phyloP scores from a whole-genome alignment of 2,329 filamentous ascomycete species.

The Penicillium hordei region DNA sequence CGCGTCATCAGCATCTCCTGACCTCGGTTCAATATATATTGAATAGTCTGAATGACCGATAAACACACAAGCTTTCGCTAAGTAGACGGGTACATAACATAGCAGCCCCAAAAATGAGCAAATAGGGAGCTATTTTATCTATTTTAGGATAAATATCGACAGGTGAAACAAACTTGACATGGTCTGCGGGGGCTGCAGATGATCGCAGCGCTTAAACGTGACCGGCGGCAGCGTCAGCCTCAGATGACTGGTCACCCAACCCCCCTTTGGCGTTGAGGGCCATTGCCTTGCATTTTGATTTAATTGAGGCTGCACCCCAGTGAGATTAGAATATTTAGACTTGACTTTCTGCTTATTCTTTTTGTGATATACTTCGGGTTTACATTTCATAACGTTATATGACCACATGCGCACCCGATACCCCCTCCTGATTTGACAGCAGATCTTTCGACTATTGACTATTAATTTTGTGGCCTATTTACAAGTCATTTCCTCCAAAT shows the following conservation, averaged over 20 bases:
- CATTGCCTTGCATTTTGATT: neutral
- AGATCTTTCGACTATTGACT: neutral
- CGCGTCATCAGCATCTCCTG: neutral
- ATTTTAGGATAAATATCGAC: neutral
- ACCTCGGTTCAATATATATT: neutral
- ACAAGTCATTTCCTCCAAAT: neutral
- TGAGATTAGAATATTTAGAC: neutral
- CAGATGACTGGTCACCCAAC: slow-evolving; percentile 17
- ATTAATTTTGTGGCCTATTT: neutral
- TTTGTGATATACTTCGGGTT: neutral
- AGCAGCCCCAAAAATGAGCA: neutral
- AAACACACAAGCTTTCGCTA: slow-evolving; percentile 12
- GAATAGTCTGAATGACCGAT: neutral
- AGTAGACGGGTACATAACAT: neutral
- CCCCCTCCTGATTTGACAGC: neutral
- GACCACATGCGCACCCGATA: neutral
- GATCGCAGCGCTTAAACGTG: slow-evolving; percentile 26
- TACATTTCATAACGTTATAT: neutral
- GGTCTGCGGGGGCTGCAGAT: slow-evolving; percentile 16
- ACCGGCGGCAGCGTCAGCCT: slow-evolving; percentile 22
- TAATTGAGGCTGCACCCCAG: neutral
- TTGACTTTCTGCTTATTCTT: neutral
- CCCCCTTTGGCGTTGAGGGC: neutral
- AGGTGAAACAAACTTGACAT: neutral
- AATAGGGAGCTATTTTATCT: neutral